Evolutionary conservation across 495 filamentous ascomycete genomes (phyloP).

Genomic region (Talaromyces ruber): DNA sequence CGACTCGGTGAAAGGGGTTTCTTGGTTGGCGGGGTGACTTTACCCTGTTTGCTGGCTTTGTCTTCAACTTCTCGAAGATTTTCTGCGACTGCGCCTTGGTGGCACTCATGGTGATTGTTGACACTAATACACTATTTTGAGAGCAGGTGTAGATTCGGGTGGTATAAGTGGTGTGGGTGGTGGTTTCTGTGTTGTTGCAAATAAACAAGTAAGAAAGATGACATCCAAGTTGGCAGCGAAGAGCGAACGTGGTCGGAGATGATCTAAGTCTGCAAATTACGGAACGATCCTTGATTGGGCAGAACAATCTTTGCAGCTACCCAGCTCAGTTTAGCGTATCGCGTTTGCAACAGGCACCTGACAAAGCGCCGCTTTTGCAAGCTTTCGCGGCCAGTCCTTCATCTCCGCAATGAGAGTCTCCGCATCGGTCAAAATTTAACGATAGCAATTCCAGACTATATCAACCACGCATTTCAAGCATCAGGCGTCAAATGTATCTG

Average conservation of each 20-base stretch:
- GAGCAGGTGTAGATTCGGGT: background rate
- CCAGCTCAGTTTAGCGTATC: background rate
- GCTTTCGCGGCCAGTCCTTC: background rate
- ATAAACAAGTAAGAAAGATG: background rate
- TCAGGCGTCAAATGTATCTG: background rate
- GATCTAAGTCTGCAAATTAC: background rate
- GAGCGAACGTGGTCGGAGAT: conserved; percentile 27
- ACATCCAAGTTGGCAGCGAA: conserved; percentile 7
- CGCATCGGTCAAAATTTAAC: background rate
- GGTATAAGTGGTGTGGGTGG: background rate
- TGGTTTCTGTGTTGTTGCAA: background rate
- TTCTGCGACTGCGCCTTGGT: conserved; percentile 92
- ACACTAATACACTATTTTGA: background rate
- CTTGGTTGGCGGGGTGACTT: conserved; percentile 19
- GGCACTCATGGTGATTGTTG: conserved; percentile 59
- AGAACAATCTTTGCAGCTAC: conserved; percentile 3
- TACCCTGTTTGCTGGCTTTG: conserved; percentile 90
- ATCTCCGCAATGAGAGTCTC: background rate
- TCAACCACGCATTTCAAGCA: background rate
- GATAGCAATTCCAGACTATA: background rate
- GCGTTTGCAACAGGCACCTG: background rate
- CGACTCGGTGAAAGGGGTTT: conserved; percentile 7
- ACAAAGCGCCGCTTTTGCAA: background rate
- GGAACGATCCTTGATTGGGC: background rate
- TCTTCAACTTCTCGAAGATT: conserved; percentile 95